Evolutionary conservation across 2,329 filamentous ascomycete species (phyloP), one percentile per base, ranked within the genome.

Genomic region (Drechmeria coniospora): DNA sequence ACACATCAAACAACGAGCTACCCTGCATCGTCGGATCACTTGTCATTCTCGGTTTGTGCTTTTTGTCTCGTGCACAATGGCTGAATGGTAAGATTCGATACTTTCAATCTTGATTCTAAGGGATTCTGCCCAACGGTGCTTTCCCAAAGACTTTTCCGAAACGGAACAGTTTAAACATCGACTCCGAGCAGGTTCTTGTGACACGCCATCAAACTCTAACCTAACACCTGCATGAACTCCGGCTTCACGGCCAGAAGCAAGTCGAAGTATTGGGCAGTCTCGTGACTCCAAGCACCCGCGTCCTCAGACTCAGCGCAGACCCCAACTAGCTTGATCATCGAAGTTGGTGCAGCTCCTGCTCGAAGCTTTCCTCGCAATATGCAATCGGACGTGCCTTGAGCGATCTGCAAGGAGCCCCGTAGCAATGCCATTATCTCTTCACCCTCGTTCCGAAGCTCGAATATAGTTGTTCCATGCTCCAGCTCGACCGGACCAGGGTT

Each of bases 401-500:
- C 35, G 15, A 53, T 46, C 18, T 36, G 40, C 26, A 54, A 24
- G 3, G 39, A 31, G 2, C 49, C 51, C 27, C 35, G 41, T 22
- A 54, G 28, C 24, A 38, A 33, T 17, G 44, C 45, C 19, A 23
- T 11, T 14, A n/a, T 14, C 8, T 12, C 13, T 15, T 14, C 13
- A 6, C 3, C 8, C 8, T 3, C 24, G 21, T 44, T 46, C 21
- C 40, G 37, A 15, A 55, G 35, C 32, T 50, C 46, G 16, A 54
- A 54, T 12, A 37, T 30, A 28, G 45, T 46, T 11, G 30, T 22
- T 3, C 46, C 50, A 27, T 46, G 38, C 16, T 47, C 41, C 5
- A 55, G 40, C 32, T 50, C 48, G 18, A 52, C 37, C 4, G 43
- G 40, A 12, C 47, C 47, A 8, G 39, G 37, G 34, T 49, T 54